Evolutionary conservation across 805 yeast genomes (phyloP).

Genomic region (Teunomyces lycoperdinae): DNA sequence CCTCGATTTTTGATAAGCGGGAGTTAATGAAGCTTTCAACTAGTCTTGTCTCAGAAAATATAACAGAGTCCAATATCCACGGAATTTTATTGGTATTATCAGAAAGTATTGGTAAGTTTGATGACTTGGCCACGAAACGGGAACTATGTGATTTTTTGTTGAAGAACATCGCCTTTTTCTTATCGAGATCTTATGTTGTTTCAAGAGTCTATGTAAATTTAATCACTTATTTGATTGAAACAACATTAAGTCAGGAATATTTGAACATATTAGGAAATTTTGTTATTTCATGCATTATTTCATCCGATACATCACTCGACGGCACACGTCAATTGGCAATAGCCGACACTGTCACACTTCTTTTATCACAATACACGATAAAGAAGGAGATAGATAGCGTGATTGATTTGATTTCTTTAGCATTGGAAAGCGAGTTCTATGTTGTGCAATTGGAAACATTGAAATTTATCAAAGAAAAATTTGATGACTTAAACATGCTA

Average conservation of each 20-base stretch:
- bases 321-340: constrained; percentile 53
- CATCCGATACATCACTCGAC: constrained; percentile 26
- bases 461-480: constrained; percentile 19
- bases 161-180: constrained; percentile 9
- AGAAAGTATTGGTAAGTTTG: constrained; percentile 14
- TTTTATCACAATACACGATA: constrained; percentile 20
- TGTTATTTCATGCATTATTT: constrained; percentile 28
- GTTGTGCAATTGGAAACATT: constrained; percentile 47
- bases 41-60: not conserved
- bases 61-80: constrained; percentile 9
- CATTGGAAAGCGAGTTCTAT: constrained; percentile 38
- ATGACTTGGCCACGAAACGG: constrained; percentile 3
- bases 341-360: constrained; percentile 24
- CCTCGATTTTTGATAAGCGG: constrained; percentile 38
- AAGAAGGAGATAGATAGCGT: constrained; percentile 15
- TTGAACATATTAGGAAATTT: constrained; percentile 27
- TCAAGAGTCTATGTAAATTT: constrained; percentile 31
- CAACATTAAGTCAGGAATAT: constrained; percentile 4
- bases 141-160: constrained; percentile 3
- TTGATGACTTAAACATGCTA: not conserved
- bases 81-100: constrained; percentile 16
- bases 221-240: constrained; percentile 3
- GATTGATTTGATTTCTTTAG: constrained; percentile 26
- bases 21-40: constrained; percentile 12
- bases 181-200: constrained; percentile 28